A percentile compares a stretch with the other conserved stretches of the same genome.
phyloP scores from a whole-genome alignment of 495 filamentous ascomycete genomes.

The Penicillium cosmopolitanum region DNA sequence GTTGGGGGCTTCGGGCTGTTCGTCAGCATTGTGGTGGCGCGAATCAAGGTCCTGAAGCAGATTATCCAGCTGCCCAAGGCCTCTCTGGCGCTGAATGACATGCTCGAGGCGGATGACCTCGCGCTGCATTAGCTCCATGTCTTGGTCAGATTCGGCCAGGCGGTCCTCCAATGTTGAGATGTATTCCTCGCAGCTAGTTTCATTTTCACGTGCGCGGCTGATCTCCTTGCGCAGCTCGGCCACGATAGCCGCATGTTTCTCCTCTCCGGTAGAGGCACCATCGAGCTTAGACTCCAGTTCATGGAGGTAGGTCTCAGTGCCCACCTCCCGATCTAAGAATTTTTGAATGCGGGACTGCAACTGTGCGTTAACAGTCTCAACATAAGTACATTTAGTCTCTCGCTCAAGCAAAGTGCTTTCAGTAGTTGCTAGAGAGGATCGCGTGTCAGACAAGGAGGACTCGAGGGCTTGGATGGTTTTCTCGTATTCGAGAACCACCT shows the following conservation, averaged over 20 bases:
- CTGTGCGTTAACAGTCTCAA: conserved; percentile 89
- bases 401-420: conserved; percentile 89
- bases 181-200: conserved; percentile 88
- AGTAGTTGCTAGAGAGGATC: conserved; percentile 77
- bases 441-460: conserved; percentile 86
- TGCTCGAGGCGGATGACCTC: conserved; percentile 94
- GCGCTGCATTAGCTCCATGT: conserved; percentile 93
- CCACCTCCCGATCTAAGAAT: conserved; percentile 83
- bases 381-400: conserved; percentile 88
- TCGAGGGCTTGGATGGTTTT: conserved; percentile 97
- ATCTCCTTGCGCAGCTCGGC: conserved; percentile 91
- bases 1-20: conserved; percentile 36
- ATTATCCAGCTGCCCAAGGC: conserved; percentile 91
- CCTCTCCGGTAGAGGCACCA: conserved; percentile 87
- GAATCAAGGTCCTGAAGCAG: conserved; percentile 88
- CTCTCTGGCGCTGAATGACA: conserved; percentile 92
- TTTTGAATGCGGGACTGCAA: conserved; percentile 88
- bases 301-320: conserved; percentile 87
- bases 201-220: conserved; percentile 84
- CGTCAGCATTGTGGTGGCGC: conserved; percentile 64
- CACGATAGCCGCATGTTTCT: conserved; percentile 84
- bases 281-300: conserved; percentile 89
- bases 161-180: conserved; percentile 97
- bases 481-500: conserved; percentile 96
- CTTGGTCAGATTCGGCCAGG: conserved; percentile 93